Base-by-base conservation (phyloP, 768 basidiomycete species). In the Coprinopsis cinerea region DNA sequence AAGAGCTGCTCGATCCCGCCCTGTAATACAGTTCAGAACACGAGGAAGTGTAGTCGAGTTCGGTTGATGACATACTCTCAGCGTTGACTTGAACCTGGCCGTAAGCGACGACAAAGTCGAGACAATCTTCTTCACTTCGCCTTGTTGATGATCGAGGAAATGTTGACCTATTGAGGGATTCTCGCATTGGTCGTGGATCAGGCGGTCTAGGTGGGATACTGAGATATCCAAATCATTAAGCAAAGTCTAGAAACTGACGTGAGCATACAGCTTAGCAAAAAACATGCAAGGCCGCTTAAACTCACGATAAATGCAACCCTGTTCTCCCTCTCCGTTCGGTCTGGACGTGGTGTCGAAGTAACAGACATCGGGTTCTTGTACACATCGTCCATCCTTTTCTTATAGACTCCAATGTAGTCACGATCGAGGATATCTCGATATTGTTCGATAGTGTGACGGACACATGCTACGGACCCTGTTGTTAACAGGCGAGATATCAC, bases 171-270 rank as follows among this genome's bases (percentile, higher is more conserved):
- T 76, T 2, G 68, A 64, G 11, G 77, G 62, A 22, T 78, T 79
- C 5, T 68, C 71, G 15, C 70, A 59, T 6, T 92, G 58, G 54
- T 93, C 90, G 48, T 76, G 79, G 4, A 82, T 67, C 18, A 99
- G 72, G 41, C 88, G 81, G 46, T 94, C 91, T 64, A 94, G 79
- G 67, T 99, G 93, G 4, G 82, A 86, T 2, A 83, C 83, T 2
- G 94, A 97, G 15, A 92, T 65, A 63, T 97, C 93, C n/a, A 99
- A 74, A 64, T 99, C 92, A 62, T 99, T 99, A 44, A 98, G 71
- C 39, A 88, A 77, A 28, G 84, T 85, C 95, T 98, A 60, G 11
- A 18, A 10, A 34, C 41, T 46, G 37, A n/a, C n/a, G 36, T 44
- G 40, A 55, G 39, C 27, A 53, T 24, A 20, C 37, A 24, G 4